A percentile compares a stretch with the other conserved stretches of the same genome.
Conservation (phyloP, 2,329 filamentous ascomycete species). For the Calonectria pseudoreteaudii region DNA sequence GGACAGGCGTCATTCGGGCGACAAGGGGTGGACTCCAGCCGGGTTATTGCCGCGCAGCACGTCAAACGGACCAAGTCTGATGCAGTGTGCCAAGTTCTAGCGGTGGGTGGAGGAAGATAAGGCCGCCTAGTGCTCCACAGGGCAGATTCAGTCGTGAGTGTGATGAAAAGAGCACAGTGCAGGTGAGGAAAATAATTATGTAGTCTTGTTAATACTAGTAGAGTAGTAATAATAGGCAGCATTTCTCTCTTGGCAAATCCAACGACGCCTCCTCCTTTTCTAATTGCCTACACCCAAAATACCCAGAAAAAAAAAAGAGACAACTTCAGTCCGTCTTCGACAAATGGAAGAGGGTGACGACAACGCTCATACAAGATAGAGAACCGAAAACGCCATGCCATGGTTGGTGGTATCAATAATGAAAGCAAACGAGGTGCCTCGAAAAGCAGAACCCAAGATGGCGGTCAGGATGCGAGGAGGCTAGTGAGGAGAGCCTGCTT, state of each 20-base stretch:
- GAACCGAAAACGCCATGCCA: slow-evolving; percentile 43
- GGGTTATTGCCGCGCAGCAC: slow-evolving; percentile 39
- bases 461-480: background rate
- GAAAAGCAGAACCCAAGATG: slow-evolving; percentile 13
- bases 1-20: slow-evolving; percentile 13
- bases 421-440: slow-evolving; percentile 17
- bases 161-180: background rate
- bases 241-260: slow-evolving; percentile 19
- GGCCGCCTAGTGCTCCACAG: background rate
- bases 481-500: slow-evolving; percentile 38
- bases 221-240: slow-evolving; percentile 7
- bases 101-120: slow-evolving; percentile 8
- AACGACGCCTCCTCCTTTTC: slow-evolving; percentile 19
- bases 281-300: slow-evolving; percentile 1
- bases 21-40: slow-evolving; percentile 17
- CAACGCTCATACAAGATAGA: slow-evolving; percentile 25
- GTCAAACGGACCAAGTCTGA: background rate
- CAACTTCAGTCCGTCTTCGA: background rate
- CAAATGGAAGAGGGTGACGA: slow-evolving; percentile 7
- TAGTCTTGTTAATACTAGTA: slow-evolving; percentile 30
- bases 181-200: slow-evolving; percentile 6
- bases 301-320: slow-evolving; percentile 7
- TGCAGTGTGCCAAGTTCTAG: slow-evolving; percentile 6
- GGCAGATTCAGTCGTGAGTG: background rate
- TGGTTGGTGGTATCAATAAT: slow-evolving; percentile 45